A percentile compares a stretch with the other conserved stretches of the same genome.
phyloP scores from a whole-genome alignment of 1,139 yeast genomes.

The Pichia sp. region DNA sequence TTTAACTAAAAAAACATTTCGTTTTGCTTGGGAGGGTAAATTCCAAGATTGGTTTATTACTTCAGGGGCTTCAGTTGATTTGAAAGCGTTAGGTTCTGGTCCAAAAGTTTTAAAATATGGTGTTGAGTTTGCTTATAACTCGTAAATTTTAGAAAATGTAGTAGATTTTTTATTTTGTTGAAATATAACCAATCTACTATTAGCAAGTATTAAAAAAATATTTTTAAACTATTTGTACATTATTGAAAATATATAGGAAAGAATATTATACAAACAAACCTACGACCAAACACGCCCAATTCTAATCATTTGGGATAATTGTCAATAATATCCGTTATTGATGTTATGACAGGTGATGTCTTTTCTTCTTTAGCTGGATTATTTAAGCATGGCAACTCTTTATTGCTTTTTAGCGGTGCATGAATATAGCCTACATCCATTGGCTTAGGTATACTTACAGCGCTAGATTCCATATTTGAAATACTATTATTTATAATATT shows the following conservation, averaged over 20 bases:
- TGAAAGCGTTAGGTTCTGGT: constrained; percentile 11
- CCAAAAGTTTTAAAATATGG: constrained; percentile 32
- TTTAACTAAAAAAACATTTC: constrained; percentile 52
- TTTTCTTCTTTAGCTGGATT: neutral
- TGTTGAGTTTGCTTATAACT: constrained; percentile 23
- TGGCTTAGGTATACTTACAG: no score
- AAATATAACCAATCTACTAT: no score
- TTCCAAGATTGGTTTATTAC: constrained; percentile 73
- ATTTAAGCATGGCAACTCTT: neutral
- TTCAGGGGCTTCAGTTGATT: constrained; percentile 56
- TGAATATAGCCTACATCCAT: no score
- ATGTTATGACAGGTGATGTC: neutral
- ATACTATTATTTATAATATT: no score
- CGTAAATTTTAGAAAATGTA: neutral
- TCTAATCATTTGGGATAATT: neutral
- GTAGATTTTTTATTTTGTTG: no score
- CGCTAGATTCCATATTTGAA: neutral
- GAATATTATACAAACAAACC: neutral
- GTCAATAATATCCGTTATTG: neutral
- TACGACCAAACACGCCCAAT: no score
- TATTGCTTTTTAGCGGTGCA: no score
- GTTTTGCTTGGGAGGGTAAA: constrained; percentile 83
- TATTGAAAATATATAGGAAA: neutral
- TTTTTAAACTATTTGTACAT: neutral
- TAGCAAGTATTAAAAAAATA: no score